phyloP scores from a whole-genome alignment of 2,329 filamentous ascomycete genomes.

The Aureobasidium sp. region DNA sequence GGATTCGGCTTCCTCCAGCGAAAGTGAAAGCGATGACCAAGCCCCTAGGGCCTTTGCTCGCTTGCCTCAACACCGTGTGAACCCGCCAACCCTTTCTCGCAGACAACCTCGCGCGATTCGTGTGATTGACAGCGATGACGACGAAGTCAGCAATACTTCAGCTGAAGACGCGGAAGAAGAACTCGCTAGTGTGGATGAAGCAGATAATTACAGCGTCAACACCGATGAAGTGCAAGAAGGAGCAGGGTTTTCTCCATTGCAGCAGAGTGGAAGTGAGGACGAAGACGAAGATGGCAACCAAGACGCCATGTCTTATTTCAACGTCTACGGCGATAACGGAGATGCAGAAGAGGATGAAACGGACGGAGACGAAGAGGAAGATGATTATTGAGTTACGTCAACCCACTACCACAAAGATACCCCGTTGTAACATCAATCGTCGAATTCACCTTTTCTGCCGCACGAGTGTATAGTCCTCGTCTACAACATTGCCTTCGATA shows the following conservation, averaged over 20 bases:
- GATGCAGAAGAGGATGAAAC: not conserved
- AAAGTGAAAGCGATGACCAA: not conserved
- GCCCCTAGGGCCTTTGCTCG: not conserved
- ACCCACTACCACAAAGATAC: not conserved
- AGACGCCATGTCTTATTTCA: not conserved
- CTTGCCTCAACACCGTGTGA: not conserved
- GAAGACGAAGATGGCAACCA: not conserved
- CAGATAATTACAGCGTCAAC: slow-evolving; percentile 8
- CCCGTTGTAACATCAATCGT: not conserved
- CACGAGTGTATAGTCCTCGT: no score
- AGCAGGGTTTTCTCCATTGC: slow-evolving; percentile 19
- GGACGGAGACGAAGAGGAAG: not conserved
- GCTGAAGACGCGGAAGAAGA: not conserved
- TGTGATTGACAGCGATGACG: not conserved
- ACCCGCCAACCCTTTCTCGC: not conserved
- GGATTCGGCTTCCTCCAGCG: not conserved
- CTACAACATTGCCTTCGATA: no score
- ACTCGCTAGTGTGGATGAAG: not conserved
- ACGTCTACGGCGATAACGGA: not conserved
- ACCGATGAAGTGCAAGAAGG: slow-evolving; percentile 7
- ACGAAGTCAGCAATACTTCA: not conserved
- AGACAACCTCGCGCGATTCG: not conserved
- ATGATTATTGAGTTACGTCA: not conserved
- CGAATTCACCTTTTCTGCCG: no score
- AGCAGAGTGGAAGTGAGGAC: not conserved